These are phyloP conservation scores for Pleurotus djamor DNA, from an alignment of 768 basidiomycete species.

Conservation along the genomic window DNA sequence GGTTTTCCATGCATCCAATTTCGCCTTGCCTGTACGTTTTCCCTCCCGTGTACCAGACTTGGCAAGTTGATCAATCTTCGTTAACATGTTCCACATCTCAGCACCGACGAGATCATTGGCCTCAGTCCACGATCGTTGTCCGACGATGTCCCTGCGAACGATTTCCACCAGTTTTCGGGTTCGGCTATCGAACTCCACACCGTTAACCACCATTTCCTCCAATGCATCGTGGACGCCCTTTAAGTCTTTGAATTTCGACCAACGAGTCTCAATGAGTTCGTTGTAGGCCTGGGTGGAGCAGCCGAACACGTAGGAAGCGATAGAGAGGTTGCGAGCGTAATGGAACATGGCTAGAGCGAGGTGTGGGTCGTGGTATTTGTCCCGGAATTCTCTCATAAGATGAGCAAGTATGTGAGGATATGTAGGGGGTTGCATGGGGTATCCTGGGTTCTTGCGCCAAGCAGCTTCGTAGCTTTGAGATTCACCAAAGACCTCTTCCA, in stretches of 20 bases:
- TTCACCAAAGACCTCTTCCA: conserved; percentile 64
- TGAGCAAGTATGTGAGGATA: conserved; percentile 78
- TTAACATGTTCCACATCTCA: conserved; percentile 51
- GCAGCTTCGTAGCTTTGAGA: conserved; percentile 47
- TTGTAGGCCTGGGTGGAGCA: conserved; percentile 89
- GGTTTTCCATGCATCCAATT: conserved; percentile 50
- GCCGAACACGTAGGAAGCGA: conserved; percentile 83
- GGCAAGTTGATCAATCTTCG: conserved; percentile 45
- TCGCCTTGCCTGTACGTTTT: background rate
- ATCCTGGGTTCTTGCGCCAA: conserved; percentile 27
- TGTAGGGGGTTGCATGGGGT: conserved; percentile 50
- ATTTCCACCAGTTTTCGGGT: conserved; percentile 63
- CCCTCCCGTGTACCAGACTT: conserved; percentile 1
- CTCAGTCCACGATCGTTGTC: conserved; percentile 50
- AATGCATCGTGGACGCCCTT: conserved; percentile 70
- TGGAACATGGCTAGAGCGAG: conserved; percentile 82
- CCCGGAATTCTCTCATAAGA: conserved; percentile 78
- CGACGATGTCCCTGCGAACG: conserved; percentile 62
- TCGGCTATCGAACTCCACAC: conserved; percentile 58
- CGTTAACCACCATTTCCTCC: conserved; percentile 82
- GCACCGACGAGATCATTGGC: conserved; percentile 41
- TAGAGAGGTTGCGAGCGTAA: conserved; percentile 71
- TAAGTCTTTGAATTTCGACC: conserved; percentile 82
- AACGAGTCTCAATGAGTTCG: conserved; percentile 83
- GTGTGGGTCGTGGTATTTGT: conserved; percentile 76